Evolutionary conservation across 2,329 filamentous ascomycete genomes (phyloP), one percentile per base, ranked within the genome.

Genomic region (Fusarium oxysporum): DNA sequence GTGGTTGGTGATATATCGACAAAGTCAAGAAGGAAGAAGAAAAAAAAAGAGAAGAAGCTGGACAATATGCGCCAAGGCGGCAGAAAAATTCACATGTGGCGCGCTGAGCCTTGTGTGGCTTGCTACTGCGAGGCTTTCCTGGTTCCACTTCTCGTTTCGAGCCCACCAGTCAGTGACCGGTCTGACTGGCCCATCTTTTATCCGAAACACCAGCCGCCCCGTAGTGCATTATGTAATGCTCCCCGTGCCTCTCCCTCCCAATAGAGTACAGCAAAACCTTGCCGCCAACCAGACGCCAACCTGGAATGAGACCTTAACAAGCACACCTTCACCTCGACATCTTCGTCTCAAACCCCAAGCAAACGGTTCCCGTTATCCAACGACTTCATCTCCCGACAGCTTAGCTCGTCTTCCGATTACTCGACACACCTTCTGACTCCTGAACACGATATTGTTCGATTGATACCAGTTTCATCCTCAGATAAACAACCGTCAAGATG

Each of bases 401-500:
- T 71, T 59, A 70, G 65, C 54, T 62, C 63, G 59, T 55, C 43
- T 58, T 57, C 43, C 68, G 64, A 47, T 57, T 55, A 44, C 32
- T 71, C 54, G 41, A 72, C 74, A 68, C 64, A 62, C 55, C 62
- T 68, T 63, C 54, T 55, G 53, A 64, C 70, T 44, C 35, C 48
- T 14, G 67, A 37, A 41, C 33, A 48, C 68, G 54, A 71, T 70
- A 65, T 57, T 72, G 57, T 53, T 28, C 71, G 64, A 74, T 54
- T 60, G 12, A 74, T 57, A 51, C 47, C 63, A 61, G 43, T 50
- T 62, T 59, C 54, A 45, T 61, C 44, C 55, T 60, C 68, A 77
- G 72, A 70, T 76, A 68, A 81, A 77, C 73, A 81, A 65, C 81
- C 81, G 80, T 72, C 87, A 92, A 85, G 81, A 96, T 96, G 93